Evolutionary conservation across 108 stramenopile genomes (phyloP).

Genomic region (Pseudonitzschia multistriata): DNA sequence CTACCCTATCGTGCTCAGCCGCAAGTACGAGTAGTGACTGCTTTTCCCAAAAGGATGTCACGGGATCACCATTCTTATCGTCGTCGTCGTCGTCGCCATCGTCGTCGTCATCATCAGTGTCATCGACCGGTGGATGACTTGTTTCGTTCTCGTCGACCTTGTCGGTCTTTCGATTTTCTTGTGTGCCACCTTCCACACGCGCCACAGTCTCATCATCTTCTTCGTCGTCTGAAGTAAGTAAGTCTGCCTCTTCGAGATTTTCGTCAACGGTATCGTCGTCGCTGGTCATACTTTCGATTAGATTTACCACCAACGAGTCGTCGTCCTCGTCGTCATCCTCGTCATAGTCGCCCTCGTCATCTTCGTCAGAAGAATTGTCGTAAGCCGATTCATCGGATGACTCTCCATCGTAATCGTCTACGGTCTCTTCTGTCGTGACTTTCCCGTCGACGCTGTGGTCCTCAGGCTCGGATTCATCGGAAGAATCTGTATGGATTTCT

Average conservation of each 20-base stretch:
- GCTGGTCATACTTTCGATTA: not conserved
- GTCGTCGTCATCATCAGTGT: conserved; percentile 2
- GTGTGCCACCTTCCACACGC: not conserved
- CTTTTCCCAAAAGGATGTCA: conserved; percentile 65
- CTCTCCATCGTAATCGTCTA: not conserved
- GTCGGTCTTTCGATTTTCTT: not conserved
- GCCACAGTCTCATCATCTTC: not conserved
- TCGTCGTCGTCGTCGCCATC: conserved; percentile 25
- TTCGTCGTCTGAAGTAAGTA: not conserved
- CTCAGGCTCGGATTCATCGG: not conserved
- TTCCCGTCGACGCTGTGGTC: no score
- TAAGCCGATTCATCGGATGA: not conserved
- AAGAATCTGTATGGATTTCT: not conserved
- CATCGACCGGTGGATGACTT: not conserved
- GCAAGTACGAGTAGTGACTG: conserved; percentile 76
- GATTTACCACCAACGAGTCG: conserved; percentile 5
- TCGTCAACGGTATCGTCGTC: conserved; percentile 20
- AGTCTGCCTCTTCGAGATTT: no score
- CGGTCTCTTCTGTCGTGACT: not conserved
- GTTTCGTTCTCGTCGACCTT: conserved; percentile 12
- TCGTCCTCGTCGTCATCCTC: conserved; percentile 5
- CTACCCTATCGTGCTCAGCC: conserved; percentile 86
- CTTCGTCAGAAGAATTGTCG: not conserved
- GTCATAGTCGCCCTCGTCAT: conserved; percentile 8
- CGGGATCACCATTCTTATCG: conserved; percentile 50